Percentiles rank a stretch among this genome's conserved stretches.
Conservation (phyloP, 169 alveolate species). For the Cryptosporidium canis region DNA sequence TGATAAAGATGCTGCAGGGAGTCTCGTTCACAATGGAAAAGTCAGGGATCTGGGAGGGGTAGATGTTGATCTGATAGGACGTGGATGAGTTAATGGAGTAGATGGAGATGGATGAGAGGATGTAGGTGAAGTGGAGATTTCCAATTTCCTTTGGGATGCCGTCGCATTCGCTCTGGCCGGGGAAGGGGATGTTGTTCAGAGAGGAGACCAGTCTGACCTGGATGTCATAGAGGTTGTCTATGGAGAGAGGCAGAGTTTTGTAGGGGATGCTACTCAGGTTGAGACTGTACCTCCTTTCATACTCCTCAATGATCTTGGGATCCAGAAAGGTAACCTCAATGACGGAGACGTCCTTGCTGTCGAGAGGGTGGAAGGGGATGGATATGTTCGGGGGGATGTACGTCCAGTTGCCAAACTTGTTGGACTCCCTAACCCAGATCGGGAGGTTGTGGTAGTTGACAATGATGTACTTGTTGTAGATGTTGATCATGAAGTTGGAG, state of each 20-base stretch:
- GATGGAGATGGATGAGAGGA: conserved; percentile 35
- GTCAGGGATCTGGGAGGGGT: conserved; percentile 58
- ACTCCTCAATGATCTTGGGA: conserved; percentile 31
- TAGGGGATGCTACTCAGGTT: conserved; percentile 6
- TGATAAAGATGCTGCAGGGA: conserved; percentile 25
- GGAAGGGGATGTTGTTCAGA: neutral
- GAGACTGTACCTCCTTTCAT: neutral
- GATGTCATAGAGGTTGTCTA: conserved; percentile 34
- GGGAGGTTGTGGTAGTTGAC: conserved; percentile 43
- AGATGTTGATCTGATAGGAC: conserved; percentile 36
- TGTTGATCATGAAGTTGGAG: conserved; percentile 45
- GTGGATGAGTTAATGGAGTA: conserved; percentile 45
- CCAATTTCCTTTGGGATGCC: neutral
- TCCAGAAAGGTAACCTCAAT: conserved; percentile 45
- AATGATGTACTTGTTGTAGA: conserved; percentile 30
- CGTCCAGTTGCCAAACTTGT: conserved; percentile 17
- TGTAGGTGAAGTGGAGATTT: conserved; percentile 19
- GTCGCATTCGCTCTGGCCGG: neutral
- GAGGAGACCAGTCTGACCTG: conserved; percentile 29
- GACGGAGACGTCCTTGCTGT: neutral
- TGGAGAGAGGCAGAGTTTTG: conserved; percentile 41
- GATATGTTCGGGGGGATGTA: conserved; percentile 47
- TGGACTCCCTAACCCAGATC: conserved; percentile 7
- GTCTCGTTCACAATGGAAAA: conserved; percentile 42
- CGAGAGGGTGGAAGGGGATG: conserved; percentile 39